Evolutionary conservation across 495 filamentous ascomycete species (phyloP).

Genomic region (Neurospora pannonica): DNA sequence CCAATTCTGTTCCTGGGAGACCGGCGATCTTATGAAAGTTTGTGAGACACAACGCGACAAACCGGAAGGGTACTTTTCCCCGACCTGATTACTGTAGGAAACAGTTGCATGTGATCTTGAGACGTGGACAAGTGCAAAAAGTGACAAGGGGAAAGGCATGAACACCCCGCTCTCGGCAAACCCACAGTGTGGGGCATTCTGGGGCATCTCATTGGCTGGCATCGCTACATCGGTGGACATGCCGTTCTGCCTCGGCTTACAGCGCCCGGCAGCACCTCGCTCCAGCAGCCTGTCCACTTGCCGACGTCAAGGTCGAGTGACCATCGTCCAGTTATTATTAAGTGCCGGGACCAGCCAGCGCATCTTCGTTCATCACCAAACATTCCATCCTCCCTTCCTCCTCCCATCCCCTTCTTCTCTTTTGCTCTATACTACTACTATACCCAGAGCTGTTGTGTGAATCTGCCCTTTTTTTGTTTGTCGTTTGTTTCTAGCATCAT

Average conservation of each 20-base stretch:
- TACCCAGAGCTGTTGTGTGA: not conserved
- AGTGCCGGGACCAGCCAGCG: not conserved
- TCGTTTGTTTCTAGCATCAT: not conserved
- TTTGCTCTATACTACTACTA: slow-evolving; percentile 3
- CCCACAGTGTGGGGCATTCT: slow-evolving; percentile 1
- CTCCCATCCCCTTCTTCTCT: not conserved
- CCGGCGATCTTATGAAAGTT: not conserved
- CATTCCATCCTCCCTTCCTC: not conserved
- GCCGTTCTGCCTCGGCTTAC: slow-evolving; percentile 18
- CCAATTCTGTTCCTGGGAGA: not conserved
- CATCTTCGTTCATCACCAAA: not conserved
- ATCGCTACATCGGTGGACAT: not conserved
- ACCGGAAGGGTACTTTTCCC: not conserved
- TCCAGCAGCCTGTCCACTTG: slow-evolving; percentile 4
- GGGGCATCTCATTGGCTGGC: not conserved
- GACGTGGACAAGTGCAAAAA: too few species aligned
- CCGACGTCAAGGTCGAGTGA: slow-evolving; percentile 8
- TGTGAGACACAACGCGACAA: not conserved
- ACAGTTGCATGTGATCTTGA: not conserved
- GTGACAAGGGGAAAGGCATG: not conserved
- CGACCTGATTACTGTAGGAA: not conserved
- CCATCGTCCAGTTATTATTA: slow-evolving; percentile 2
- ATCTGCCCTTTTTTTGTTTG: not conserved
- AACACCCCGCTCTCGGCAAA: slow-evolving; percentile 18
- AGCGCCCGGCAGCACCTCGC: slow-evolving; percentile 8